Base-by-base conservation (phyloP, 371 early-diverging fungal genomes). In the Encephalitozoon cuniculi region DNA sequence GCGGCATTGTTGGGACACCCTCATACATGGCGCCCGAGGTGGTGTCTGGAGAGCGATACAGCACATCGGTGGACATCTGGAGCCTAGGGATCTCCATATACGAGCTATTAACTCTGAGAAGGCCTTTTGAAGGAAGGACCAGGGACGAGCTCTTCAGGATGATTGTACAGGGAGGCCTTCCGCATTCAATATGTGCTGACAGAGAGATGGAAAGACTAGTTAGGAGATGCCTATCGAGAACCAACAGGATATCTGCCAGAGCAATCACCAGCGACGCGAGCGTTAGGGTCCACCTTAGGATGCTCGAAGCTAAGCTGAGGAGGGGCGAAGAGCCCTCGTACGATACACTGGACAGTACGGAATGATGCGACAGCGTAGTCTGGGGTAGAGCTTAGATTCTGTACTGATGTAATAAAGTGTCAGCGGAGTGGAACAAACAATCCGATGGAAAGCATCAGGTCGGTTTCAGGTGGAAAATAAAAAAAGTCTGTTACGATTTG, bases 31-130 rank as follows among this genome's bases (percentile, higher is more conserved):
- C 85, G 44, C 85, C 85, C 8, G 85, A 82, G 65, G 68, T 79
- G 5, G 39, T 74, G n/a, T 18, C n/a, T n/a, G 67, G 59, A 69
- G 26, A 18, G 6, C 49, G 59, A 37, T 78, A 81, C 55, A 53
- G 49, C 51, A 91, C 92, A 82, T 86, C 88, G 1, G 94, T 93
- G 4, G 97, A 98, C 87, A 94, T 94, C 91, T 98, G 99, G 99
- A 91, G 94, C 5, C 83, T 96, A 4, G 99, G 96, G 4, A 93
- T 95, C 1, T 92, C 96, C 74, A 90, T 96, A 88, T 97, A 91
- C 83, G 96, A 95, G 83, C 28, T 78, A 18, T 25, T 53, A 15
- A 39, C 28, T 4, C 37, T 74, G 43, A 51, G 37, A 46, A 79
- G 75, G 66, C 81, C 79, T 67, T 84, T 82, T 72, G 21, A 39